phyloP scores from a whole-genome alignment of 176 grass and related monocot species.

The Lolium rigidum region DNA sequence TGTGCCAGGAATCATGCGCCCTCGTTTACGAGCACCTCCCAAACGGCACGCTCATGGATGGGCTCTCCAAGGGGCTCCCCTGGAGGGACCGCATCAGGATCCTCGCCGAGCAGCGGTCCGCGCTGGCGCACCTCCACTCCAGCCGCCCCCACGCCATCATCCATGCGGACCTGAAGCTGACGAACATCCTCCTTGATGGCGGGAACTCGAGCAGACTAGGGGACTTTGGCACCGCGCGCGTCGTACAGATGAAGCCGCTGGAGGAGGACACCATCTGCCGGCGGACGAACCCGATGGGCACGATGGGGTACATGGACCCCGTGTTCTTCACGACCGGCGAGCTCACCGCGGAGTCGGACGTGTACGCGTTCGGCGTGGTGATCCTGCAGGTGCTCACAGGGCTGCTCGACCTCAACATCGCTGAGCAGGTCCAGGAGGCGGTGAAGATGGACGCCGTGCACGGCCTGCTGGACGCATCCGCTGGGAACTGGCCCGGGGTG shows the following conservation, averaged over 20 bases:
- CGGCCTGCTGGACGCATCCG: constrained; percentile 46
- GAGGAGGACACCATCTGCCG: constrained; percentile 46
- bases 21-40: constrained; percentile 75
- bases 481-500: constrained; percentile 51
- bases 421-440: constrained; percentile 42
- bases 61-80: constrained; percentile 41
- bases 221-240: constrained; percentile 60
- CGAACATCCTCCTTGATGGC: constrained; percentile 57
- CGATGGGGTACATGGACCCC: constrained; percentile 58
- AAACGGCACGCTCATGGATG: constrained; percentile 60
- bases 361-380: constrained; percentile 56
- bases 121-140: constrained; percentile 67
- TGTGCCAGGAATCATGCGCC: constrained; percentile 57
- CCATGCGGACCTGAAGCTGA: constrained; percentile 75
- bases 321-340: constrained; percentile 53
- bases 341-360: constrained; percentile 58
- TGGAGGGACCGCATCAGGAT: constrained; percentile 63
- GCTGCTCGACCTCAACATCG: constrained; percentile 43
- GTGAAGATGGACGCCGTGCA: constrained; percentile 38
- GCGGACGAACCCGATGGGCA: constrained; percentile 58
- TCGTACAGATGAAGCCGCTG: constrained; percentile 47
- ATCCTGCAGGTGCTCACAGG: constrained; percentile 55
- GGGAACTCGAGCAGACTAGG: constrained; percentile 52
- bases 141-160: constrained; percentile 55
- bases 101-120: constrained; percentile 53